phyloP scores from a whole-genome alignment of 805 yeast species.

The Naumovozyma baii region DNA sequence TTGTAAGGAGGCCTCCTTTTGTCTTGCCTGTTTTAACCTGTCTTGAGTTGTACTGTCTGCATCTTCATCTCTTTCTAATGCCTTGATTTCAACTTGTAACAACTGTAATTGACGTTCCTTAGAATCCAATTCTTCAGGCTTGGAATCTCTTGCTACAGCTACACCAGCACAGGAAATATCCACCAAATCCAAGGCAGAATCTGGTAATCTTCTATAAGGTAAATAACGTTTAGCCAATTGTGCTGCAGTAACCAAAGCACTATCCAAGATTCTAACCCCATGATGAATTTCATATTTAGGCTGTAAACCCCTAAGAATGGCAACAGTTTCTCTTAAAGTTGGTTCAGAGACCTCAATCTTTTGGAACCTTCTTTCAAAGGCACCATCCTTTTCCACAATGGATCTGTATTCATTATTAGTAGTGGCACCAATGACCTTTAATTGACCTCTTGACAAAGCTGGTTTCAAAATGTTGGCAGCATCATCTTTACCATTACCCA shows the following conservation, averaged over 20 bases:
- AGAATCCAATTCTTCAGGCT: conserved; percentile 91
- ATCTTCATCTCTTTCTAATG: conserved; percentile 89
- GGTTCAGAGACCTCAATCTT: conserved; percentile 94
- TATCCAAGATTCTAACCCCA: conserved; percentile 91
- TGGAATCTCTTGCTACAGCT: conserved; percentile 96
- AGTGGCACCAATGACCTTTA: conserved; percentile 98
- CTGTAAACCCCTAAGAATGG: conserved; percentile 92
- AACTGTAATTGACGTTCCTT: conserved; percentile 88
- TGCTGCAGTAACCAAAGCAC: conserved; percentile 89
- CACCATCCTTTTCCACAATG: conserved; percentile 92
- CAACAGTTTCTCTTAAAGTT: conserved; percentile 83
- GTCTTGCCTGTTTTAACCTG: conserved; percentile 68
- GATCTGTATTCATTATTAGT: conserved; percentile 91
- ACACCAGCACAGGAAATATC: conserved; percentile 96
- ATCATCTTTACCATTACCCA: conserved; percentile 98
- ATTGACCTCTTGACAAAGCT: conserved; percentile 89
- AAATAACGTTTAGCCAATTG: conserved; percentile 88
- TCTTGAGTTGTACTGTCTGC: conserved; percentile 77
- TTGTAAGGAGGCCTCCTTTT: conserved; percentile 70
- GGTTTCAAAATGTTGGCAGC: conserved; percentile 96
- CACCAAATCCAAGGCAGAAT: conserved; percentile 90
- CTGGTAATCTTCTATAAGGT: conserved; percentile 93
- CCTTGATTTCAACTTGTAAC: conserved; percentile 91
- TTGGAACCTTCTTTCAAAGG: conserved; percentile 96
- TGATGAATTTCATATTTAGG: conserved; percentile 94